Base-by-base conservation (phyloP, 768 basidiomycete species). In the Kwoniella sp. region DNA sequence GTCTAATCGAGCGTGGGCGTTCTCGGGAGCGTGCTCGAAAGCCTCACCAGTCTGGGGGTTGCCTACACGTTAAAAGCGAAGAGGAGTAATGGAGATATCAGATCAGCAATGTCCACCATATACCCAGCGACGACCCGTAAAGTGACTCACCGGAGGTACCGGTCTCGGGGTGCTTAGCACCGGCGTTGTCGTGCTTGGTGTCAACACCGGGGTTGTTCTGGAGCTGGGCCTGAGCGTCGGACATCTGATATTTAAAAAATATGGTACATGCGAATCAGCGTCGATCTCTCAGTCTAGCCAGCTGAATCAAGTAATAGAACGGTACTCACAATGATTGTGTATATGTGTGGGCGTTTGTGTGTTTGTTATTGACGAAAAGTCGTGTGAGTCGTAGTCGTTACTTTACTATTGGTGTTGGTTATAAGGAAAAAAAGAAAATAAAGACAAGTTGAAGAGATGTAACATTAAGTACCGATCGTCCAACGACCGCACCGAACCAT, bases 1-100 rank as follows among this genome's bases (percentile, higher is more conserved):
- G 69, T 79, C 78, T 33, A 77, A 63, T 46, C 77, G 70, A 58
- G 65, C 50, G 69, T 77, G 73, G 36, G 76, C 70, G 58, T 72
- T 53, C 21, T 69, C 58, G 40, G 70, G 72, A 27, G 72, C 74
- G 59, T 49, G 13, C 55, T 77, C 74, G 65, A 65, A 70, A 12
- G 53, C 52, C 47, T 72, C 53, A 19, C 78, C 78, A 49, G 74
- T 73, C 46, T 76, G 72, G 67, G 76, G 62, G 77, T 78, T 71
- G 60, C 75, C 77, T 79, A 58, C 13, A 33, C 33, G 33, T 33
- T 33, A 12, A 30, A 40, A 1, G 10, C 37, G 59, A 37, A n/a
- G n/a, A n/a, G n/a, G n/a, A n/a, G n/a, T n/a, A n/a, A n/a, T n/a
- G n/a, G n/a, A n/a, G n/a, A n/a, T n/a, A n/a, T n/a, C n/a, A n/a